Evolutionary conservation across 495 filamentous ascomycete species (phyloP), one percentile per base, ranked within the genome.

Genomic region (Daldinia caldariorum): DNA sequence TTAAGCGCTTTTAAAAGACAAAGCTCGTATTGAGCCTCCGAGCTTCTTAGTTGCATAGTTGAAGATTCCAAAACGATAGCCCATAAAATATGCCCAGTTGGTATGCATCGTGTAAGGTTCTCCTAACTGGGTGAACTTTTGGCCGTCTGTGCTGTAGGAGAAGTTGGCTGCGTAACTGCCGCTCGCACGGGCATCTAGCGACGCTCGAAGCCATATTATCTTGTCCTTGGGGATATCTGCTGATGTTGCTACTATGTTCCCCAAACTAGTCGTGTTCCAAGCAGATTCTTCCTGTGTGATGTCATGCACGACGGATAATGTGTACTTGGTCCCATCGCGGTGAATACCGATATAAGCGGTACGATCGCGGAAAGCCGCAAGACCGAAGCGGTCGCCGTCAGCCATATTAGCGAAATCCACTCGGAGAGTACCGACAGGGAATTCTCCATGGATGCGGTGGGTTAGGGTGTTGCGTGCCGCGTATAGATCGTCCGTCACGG

Each of bases 11-110:
- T 16, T 47, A 22, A 47, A 47, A 47, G 43, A 47, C 4, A 47
- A 47, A 13, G 43, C 43, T 47, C 43, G 18, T 4, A 47, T 22
- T 10, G 43, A 47, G 0, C 86, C 87, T 0, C 86, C 86, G 4
- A 87, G 67, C 6, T 63, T 75, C 56, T 81, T 78, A 0, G 86
- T 89, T 0, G 85, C 87, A 74, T 78, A 85, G 68, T 88, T 88
- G 66, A 89, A 89, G 10, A 88, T 81, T 0, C 77, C 86, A 71
- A 78, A 89, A 9, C 85, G 80, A 74, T 88, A 88, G 0, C 85
- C 87, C 47, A 82, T 79, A 58, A 88, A 89, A 73, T 82, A 85
- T 9, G 76, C 61, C 81, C 81, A 88, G 13, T 75, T 73, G 26
- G 79, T 86, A 43, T 69, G 81, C 78, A 88, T 69, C 6, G 70